phyloP scores from a whole-genome alignment of 768 basidiomycete species.

The Gyrodon lividus region DNA sequence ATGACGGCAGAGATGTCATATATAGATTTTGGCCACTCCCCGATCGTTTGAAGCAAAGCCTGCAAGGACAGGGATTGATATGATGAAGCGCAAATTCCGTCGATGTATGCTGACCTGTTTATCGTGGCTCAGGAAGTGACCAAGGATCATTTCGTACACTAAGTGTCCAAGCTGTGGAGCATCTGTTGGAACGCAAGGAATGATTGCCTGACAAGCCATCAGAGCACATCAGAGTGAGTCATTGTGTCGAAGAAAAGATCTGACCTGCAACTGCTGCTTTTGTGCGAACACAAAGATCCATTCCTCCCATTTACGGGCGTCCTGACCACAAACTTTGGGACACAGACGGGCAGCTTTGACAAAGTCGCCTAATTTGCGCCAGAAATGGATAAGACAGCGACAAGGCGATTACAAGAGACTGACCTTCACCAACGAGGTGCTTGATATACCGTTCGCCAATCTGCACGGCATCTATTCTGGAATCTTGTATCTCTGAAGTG shows the following conservation, averaged over 20 bases:
- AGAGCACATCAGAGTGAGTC: not conserved
- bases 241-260: conserved; percentile 16
- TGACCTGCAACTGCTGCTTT: conserved; percentile 73
- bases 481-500: conserved; percentile 33
- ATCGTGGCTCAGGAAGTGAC: conserved; percentile 79
- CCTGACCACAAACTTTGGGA: conserved; percentile 81
- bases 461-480: conserved; percentile 52
- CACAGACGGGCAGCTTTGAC: conserved; percentile 77
- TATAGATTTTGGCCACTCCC: conserved; percentile 87
- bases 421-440: conserved; percentile 80
- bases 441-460: conserved; percentile 89
- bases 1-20: conserved; percentile 89
- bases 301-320: conserved; percentile 87
- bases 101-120: conserved; percentile 46
- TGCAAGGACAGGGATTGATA: conserved; percentile 29
- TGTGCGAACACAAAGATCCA: conserved; percentile 93
- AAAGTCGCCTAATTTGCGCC: conserved; percentile 50
- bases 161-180: conserved; percentile 76
- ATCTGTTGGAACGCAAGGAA: conserved; percentile 85
- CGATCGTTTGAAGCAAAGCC: conserved; percentile 76
- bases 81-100: not conserved
- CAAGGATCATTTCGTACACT: conserved; percentile 95
- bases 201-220: conserved; percentile 59
- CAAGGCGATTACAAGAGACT: conserved; percentile 13
- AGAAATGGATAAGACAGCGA: not conserved